Evolutionary conservation across 2,329 filamentous ascomycete species (phyloP), one percentile per base, ranked within the genome.

Genomic region (Penicillium palitans): DNA sequence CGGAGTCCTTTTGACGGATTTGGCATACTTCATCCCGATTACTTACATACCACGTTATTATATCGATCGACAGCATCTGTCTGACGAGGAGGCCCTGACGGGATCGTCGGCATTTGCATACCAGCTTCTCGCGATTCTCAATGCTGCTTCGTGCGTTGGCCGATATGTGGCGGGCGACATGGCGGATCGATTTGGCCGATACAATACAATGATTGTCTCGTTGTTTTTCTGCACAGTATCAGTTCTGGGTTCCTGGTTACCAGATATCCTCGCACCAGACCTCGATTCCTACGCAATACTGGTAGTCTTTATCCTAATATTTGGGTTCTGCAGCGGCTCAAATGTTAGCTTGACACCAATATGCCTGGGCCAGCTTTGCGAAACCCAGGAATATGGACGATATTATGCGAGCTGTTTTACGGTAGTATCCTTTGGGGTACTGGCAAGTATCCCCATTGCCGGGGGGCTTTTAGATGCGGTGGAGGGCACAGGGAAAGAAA

Each of bases 191-290:
- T 77, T 91, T 21, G 91, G 91, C 0, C 82, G 89, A 1, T 93
- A 89, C 78, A 96, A 96, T 69, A 84, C 84, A 45, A 90, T 90
- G 78, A 83, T 93, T 60, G 74, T 86, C 17, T 84, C 87, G 1
- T 79, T 88, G 6, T 70, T 81, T 4, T 63, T 84, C 17, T 84
- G 27, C 92, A 59, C 73, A 17, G 19, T 24, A 6, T 47, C 29
- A 6, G 29, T 47, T 24, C 19, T 47, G 12, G 45, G 29, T 6
- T 33, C 17, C 13, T 47, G 19, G 45, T 9, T 47, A 47, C 45
- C 45, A 10, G 45, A 47, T 47, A 33, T 47, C 7, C 45, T 47
- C 3, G 29, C 45, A 17, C 29, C 29, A 33, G 19, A 24, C 29
- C 45, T 33, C 13, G 19, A 33, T 47, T 47, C 45, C 1, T 33